Evolutionary conservation across 225 moss, liverwort and hornwort genomes (phyloP), one percentile per base, ranked within the genome.

Genomic region (Antitrichia curtipendula): DNA sequence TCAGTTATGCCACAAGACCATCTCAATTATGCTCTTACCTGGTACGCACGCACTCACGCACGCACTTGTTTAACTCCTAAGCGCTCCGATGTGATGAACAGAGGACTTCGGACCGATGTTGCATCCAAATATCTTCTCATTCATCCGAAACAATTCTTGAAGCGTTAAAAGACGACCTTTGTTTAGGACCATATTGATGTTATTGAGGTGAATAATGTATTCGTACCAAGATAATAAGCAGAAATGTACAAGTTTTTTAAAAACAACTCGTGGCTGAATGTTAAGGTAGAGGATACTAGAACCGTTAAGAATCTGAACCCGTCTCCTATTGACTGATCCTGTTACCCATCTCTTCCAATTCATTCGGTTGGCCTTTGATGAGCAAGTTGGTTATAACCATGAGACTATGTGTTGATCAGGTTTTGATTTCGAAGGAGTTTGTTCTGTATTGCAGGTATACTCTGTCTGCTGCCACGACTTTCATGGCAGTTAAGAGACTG

Each of bases 1-100:
- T 92, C 97, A 9, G 97, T 99, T 60, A 97, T 99, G 97, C 98
- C 98, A 32, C 94, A 94, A 89, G 98, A 97, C 80, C 98, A 99
- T 87, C 94, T 99, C 85, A 99, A 99, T 86, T 99, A 99, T 87
- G 97, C 98, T 45, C 94, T 97, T n/a, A 99, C 98, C 57, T 97
- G 98, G 98, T 99, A 95, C 36, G 87, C 80, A 91, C 40, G 82
- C 50, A 15, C 4, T 45, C 45, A 45, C 45, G 45, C 45, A 45
- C 45, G 7, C 75, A 52, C 68, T 43, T 43, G 16, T 13, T 68
- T 16, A 12, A 14, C 41, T 41, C 57, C 4, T 40, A 79, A 27
- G 28, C 78, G 6, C 18, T 78, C 78, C 8, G 12, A 78, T 78
- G 78, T 78, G 57, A 78, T 40, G 79, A 41, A 29, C 43, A 60